Percentiles rank a stretch among this genome's conserved stretches.
Evolutionary conservation across 2,329 filamentous ascomycete genomes (phyloP).

Genomic region (Pyrenochaeta sp.): DNA sequence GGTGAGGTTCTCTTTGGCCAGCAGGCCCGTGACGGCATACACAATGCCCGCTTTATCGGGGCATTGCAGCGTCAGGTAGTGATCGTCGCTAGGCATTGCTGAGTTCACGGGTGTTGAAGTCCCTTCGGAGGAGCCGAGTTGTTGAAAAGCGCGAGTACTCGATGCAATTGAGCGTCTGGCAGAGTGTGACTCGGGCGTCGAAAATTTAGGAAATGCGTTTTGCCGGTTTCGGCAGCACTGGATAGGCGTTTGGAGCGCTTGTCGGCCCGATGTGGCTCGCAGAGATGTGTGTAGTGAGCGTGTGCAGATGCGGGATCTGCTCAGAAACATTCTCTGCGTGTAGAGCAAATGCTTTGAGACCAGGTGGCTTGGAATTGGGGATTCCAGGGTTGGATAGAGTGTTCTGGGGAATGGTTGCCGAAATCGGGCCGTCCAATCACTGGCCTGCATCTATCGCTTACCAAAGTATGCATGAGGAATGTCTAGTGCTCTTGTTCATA

Average conservation of each 20-base stretch:
- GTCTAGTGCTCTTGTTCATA: no score
- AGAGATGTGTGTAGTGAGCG: slow-evolving; percentile 22
- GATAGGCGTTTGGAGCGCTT: slow-evolving; percentile 21
- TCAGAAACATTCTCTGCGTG: slow-evolving; percentile 31
- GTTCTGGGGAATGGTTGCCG: no score
- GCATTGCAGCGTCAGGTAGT: slow-evolving; percentile 76
- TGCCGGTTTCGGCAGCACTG: slow-evolving; percentile 40
- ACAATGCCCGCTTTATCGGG: slow-evolving; percentile 86
- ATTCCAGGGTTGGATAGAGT: no score
- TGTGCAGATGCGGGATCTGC: slow-evolving; percentile 22
- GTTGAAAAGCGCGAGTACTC: slow-evolving; percentile 21
- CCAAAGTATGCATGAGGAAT: no score
- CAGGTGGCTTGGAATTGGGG: no score
- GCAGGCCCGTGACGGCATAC: slow-evolving; percentile 80
- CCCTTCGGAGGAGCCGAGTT: slow-evolving; percentile 28
- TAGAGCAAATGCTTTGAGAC: no score
- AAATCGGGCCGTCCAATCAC: no score
- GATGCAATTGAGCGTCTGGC: slow-evolving; percentile 27
- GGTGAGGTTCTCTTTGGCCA: slow-evolving; percentile 77
- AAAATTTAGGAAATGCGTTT: slow-evolving; percentile 39
- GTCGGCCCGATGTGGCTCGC: slow-evolving; percentile 28
- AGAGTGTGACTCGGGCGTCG: slow-evolving; percentile 30
- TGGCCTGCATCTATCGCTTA: no score
- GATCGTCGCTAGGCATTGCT: slow-evolving; percentile 39
- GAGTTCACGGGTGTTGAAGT: slow-evolving; percentile 32